A percentile compares a stretch with the other conserved stretches of the same genome.
These are phyloP conservation scores for Blastobotrys buckinghamii DNA, from an alignment of 1,139 yeast genomes.

Conservation along the genomic window DNA sequence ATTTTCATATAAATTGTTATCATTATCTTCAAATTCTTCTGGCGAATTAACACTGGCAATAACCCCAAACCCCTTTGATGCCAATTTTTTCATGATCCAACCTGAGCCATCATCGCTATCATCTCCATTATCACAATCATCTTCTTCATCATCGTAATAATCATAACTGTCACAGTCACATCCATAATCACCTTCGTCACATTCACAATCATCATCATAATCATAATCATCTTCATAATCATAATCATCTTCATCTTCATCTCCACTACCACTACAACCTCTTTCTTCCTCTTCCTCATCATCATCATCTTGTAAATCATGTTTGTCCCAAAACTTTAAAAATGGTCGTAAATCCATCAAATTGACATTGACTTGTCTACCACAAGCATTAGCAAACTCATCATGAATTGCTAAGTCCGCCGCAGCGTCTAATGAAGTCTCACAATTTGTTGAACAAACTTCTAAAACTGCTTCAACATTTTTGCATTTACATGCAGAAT, in stretches of 20 bases:
- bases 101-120: constrained; percentile 29
- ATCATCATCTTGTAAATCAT: constrained; percentile 15
- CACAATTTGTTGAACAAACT: constrained; percentile 22
- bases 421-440: not conserved
- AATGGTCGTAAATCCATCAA: constrained; percentile 5
- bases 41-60: not conserved
- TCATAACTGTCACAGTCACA: constrained; percentile 9
- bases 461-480: constrained; percentile 18
- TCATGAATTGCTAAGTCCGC: constrained; percentile 4
- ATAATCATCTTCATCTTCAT: constrained; percentile 3
- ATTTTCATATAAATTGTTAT: not conserved
- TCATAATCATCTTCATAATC: constrained; percentile 11
- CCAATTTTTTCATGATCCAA: constrained; percentile 15
- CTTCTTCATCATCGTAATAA: constrained; percentile 18
- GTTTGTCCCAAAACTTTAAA: constrained; percentile 7
- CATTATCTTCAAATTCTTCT: not conserved
- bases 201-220: constrained; percentile 4
- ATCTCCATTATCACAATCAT: constrained; percentile 30
- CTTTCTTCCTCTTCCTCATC: constrained; percentile 12
- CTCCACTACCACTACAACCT: constrained; percentile 3
- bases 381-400: constrained; percentile 21
- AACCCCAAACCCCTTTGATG: constrained; percentile 1
- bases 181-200: constrained; percentile 12
- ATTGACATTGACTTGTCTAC: constrained; percentile 5
- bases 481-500: constrained; percentile 24